phyloP scores from a whole-genome alignment of 768 basidiomycete genomes.

The Kockovaella imperatae region DNA sequence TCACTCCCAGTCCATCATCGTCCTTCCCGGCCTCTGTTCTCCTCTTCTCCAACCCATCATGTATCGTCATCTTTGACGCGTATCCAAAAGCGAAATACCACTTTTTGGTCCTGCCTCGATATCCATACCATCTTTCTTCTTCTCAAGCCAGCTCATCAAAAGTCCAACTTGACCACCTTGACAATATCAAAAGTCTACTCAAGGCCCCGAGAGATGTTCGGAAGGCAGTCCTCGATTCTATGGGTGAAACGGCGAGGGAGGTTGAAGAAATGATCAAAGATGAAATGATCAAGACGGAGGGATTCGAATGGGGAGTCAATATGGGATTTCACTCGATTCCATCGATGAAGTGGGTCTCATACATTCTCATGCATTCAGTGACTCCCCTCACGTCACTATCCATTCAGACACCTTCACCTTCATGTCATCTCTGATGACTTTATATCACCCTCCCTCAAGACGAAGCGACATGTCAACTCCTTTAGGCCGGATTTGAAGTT shows the following conservation, averaged over 20 bases:
- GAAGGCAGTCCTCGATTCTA: slow-evolving; percentile 51
- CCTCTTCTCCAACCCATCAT: slow-evolving; percentile 17
- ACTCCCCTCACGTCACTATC: not conserved
- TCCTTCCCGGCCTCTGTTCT: slow-evolving; percentile 18
- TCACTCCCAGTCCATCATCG: slow-evolving; percentile 9
- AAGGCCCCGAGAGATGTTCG: slow-evolving; percentile 52
- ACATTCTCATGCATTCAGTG: not conserved
- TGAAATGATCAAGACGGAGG: slow-evolving; percentile 61
- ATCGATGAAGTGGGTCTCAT: slow-evolving; percentile 66
- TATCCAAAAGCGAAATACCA: slow-evolving; percentile 63
- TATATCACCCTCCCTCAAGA: slow-evolving; percentile 61
- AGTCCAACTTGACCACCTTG: slow-evolving; percentile 47
- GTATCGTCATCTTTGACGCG: slow-evolving; percentile 38
- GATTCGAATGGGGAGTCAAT: slow-evolving; percentile 52
- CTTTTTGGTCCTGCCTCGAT: slow-evolving; percentile 71
- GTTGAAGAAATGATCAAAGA: slow-evolving; percentile 59
- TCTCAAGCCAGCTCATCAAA: slow-evolving; percentile 22
- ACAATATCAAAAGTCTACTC: slow-evolving; percentile 55
- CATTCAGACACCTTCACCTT: slow-evolving; percentile 49
- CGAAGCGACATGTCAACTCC: slow-evolving; percentile 84
- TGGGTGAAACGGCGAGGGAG: slow-evolving; percentile 55
- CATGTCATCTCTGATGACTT: slow-evolving; percentile 79
- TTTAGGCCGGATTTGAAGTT: slow-evolving; percentile 79
- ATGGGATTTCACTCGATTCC: slow-evolving; percentile 77
- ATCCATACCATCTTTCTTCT: slow-evolving; percentile 47